These are phyloP conservation scores for Cyberlindnera petersonii DNA, from an alignment of 805 yeast species.

Conservation along the genomic window DNA sequence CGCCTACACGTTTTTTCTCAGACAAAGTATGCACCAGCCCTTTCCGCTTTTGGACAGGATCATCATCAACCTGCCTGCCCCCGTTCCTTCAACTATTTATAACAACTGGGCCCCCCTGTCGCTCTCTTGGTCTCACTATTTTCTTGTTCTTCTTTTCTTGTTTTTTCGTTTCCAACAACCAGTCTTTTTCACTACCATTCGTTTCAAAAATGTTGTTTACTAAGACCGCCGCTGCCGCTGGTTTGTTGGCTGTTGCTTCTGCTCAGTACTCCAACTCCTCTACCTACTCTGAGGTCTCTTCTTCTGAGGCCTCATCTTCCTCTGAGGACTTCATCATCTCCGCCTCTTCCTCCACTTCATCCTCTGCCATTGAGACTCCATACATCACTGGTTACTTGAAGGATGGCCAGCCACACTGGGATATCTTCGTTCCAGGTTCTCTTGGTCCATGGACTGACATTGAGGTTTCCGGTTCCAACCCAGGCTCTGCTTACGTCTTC, in stretches of 20 bases:
- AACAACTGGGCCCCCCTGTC: neutral
- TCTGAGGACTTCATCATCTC: slow-evolving; percentile 21
- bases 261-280: slow-evolving; percentile 20
- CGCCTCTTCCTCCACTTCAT: slow-evolving; percentile 20
- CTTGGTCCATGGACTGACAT: slow-evolving; percentile 23
- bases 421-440: slow-evolving; percentile 23
- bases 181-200: slow-evolving; percentile 3
- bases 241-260: slow-evolving; percentile 17
- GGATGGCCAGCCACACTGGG: slow-evolving; percentile 27
- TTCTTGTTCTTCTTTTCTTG: neutral
- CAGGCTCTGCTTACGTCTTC: slow-evolving; percentile 21
- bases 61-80: neutral
- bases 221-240: slow-evolving; percentile 14
- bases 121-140: neutral
- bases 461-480: slow-evolving; percentile 21
- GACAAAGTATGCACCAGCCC: neutral
- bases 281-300: slow-evolving; percentile 13
- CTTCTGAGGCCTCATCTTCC: slow-evolving; percentile 13
- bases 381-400: slow-evolving; percentile 26
- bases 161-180: slow-evolving; percentile 7
- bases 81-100: no score
- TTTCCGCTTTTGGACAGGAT: neutral
- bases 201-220: slow-evolving; percentile 16
- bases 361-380: slow-evolving; percentile 19
- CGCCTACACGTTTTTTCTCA: no score